phyloP scores from a whole-genome alignment of 2,329 filamentous ascomycete species.

The Didymella arachidicola region DNA sequence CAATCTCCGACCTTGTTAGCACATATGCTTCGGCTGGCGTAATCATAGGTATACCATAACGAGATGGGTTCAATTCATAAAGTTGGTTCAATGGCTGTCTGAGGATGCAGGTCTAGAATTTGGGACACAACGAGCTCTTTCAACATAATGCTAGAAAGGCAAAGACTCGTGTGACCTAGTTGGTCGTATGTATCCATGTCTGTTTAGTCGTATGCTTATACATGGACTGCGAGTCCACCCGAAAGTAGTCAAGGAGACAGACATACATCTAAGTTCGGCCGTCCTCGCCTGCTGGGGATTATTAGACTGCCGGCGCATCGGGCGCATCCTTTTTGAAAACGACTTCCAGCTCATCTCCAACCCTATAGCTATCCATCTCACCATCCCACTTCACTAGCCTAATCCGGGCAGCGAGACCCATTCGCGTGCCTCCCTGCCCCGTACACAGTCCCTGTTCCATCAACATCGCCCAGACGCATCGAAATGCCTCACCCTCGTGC shows the following conservation, averaged over 20 bases:
- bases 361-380: slow-evolving; percentile 38
- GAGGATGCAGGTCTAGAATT: neutral
- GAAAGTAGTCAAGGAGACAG: neutral
- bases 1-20: slow-evolving; percentile 4
- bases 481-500: slow-evolving; percentile 44
- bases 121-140: neutral
- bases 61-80: slow-evolving; percentile 16
- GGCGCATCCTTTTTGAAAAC: slow-evolving; percentile 28
- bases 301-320: neutral
- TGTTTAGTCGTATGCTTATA: neutral
- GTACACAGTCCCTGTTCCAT: slow-evolving; percentile 16
- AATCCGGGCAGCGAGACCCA: slow-evolving; percentile 24
- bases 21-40: slow-evolving; percentile 14
- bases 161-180: neutral
- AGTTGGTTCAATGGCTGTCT: neutral
- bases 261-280: neutral
- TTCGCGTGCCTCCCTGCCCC: neutral
- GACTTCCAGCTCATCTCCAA: slow-evolving; percentile 48
- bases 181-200: neutral
- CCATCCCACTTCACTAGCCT: slow-evolving; percentile 43
- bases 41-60: slow-evolving; percentile 18
- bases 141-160: neutral
- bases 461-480: slow-evolving; percentile 37
- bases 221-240: neutral
- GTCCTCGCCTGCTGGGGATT: neutral